These are phyloP conservation scores for Rosellinia necatrix DNA, from an alignment of 2,329 filamentous ascomycete species.

Conservation along the genomic window DNA sequence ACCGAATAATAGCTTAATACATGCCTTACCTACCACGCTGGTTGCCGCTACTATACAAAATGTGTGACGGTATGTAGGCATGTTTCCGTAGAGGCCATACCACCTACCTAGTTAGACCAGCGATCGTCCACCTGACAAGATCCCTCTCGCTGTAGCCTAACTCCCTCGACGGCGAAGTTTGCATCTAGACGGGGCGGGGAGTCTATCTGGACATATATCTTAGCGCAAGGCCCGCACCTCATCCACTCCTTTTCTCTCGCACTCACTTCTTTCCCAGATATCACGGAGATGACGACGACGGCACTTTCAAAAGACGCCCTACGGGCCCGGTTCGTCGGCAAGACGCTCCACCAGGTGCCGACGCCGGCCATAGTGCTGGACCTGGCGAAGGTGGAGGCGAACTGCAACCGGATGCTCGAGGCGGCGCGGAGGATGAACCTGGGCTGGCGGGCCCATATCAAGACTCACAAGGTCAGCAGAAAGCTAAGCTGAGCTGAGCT, in stretches of 20 bases:
- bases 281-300: slow-evolving; percentile 29
- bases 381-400: slow-evolving; percentile 65
- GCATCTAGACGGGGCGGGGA: neutral
- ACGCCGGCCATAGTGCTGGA: slow-evolving; percentile 73
- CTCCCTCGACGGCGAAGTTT: neutral
- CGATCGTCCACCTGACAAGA: slow-evolving; percentile 4
- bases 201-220: neutral
- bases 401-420: slow-evolving; percentile 74
- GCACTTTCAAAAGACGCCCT: slow-evolving; percentile 44
- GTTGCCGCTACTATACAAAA: no score
- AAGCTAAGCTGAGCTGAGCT: neutral
- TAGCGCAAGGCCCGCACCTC: neutral
- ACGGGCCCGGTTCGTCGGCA: slow-evolving; percentile 58
- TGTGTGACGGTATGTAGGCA: slow-evolving; percentile 13
- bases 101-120: slow-evolving; percentile 10
- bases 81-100: neutral
- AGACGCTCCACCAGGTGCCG: slow-evolving; percentile 62
- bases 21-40: no score
- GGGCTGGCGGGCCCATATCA: slow-evolving; percentile 77
- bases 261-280: neutral
- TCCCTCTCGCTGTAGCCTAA: neutral
- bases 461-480: slow-evolving; percentile 74
- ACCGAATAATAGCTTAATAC: no score
- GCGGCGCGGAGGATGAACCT: slow-evolving; percentile 63
- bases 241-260: neutral